Conservation (phyloP, 345 rosid species). For the Psidium friedrichsthalianum region DNA sequence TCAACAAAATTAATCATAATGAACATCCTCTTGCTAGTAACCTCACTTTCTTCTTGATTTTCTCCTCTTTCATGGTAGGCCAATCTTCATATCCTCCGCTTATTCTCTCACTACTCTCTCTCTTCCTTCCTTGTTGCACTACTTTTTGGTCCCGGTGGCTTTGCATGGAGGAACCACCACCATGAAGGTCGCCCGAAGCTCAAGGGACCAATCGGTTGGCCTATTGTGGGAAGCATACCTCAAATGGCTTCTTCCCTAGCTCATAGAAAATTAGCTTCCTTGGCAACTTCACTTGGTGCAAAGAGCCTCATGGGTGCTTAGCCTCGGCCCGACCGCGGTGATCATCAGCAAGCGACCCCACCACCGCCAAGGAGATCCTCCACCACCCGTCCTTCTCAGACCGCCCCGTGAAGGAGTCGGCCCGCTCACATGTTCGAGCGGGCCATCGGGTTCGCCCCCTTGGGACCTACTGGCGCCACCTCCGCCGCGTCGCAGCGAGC, state of each 20-base stretch:
- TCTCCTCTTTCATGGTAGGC: background rate
- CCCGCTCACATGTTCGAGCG: conserved; percentile 51
- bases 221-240: conserved; percentile 34
- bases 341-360: conserved; percentile 51
- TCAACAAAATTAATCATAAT: conserved; percentile 1
- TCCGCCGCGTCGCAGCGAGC: conserved; percentile 35
- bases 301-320: conserved; percentile 47
- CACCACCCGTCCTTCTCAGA: conserved; percentile 32
- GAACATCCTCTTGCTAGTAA: conserved; percentile 11
- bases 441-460: conserved; percentile 64
- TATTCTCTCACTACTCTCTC: conserved; percentile 8
- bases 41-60: background rate
- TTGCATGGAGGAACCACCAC: conserved; percentile 51
- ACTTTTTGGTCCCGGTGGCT: conserved; percentile 48
- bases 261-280: conserved; percentile 43
- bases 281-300: conserved; percentile 31
- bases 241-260: conserved; percentile 42
- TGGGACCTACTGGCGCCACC: conserved; percentile 41
- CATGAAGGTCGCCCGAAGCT: conserved; percentile 7
- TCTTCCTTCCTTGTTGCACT: conserved; percentile 11
- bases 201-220: conserved; percentile 49
- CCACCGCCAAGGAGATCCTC: conserved; percentile 53
- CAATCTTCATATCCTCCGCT: conserved; percentile 4
- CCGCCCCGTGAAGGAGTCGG: conserved; percentile 55
- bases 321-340: conserved; percentile 35